Conservation (phyloP, 345 rosid genomes). For the Bruguiera sexangula region DNA sequence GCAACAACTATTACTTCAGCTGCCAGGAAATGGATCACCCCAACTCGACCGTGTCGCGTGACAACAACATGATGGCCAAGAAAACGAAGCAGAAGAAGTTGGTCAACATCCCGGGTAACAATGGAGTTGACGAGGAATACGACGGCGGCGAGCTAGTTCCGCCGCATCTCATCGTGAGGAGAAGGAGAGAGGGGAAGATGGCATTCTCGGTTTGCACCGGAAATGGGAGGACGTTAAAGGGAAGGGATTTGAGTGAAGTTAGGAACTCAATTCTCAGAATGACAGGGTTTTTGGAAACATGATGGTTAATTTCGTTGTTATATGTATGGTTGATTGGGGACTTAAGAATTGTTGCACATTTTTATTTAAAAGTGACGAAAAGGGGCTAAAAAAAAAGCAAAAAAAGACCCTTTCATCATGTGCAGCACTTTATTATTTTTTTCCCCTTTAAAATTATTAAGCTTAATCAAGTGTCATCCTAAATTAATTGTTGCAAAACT, state of each 20-base stretch:
- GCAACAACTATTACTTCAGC: background rate
- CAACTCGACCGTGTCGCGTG: background rate
- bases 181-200: constrained; percentile 57
- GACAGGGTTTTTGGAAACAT: constrained; percentile 88
- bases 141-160: constrained; percentile 38
- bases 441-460: no score
- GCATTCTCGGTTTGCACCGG: constrained; percentile 73
- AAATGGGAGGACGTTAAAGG: constrained; percentile 79
- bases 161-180: constrained; percentile 54
- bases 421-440: no score
- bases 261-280: constrained; percentile 71
- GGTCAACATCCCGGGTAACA: constrained; percentile 23
- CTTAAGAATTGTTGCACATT: background rate
- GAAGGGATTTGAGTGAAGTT: constrained; percentile 71
- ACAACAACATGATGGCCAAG: constrained; percentile 6
- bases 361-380: background rate
- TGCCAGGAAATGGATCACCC: background rate
- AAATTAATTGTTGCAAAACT: no score
- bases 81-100: constrained; percentile 29
- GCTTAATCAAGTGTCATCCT: no score
- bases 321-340: background rate
- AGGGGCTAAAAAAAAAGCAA: no score
- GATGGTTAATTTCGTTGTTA: background rate
- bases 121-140: constrained; percentile 23
- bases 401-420: no score